Evolutionary conservation across 2,329 filamentous ascomycete genomes (phyloP), one percentile per base, ranked within the genome.

Genomic region (Alternaria rosae): DNA sequence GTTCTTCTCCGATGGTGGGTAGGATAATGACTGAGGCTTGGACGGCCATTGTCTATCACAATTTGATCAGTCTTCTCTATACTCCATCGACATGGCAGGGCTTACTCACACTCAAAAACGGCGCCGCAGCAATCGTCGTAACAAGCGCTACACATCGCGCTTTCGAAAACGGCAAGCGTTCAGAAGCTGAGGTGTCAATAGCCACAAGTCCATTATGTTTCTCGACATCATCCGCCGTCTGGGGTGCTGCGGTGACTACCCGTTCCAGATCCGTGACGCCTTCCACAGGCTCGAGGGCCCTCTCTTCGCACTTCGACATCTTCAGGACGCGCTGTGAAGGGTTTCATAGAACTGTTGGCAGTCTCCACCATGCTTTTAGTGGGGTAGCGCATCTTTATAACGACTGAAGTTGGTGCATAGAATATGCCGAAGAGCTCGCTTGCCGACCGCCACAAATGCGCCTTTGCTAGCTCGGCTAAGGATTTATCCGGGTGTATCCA

Each of bases 11-110:
- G 32, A 90, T 89, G n/a, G 83, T 85, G 0, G 88, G 88, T 15
- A 90, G 79, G 52, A 89, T 85, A 62, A 90, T 89, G 60, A 90
- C 86, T 5, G 87, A 84, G 2, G 85, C 81, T 71, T 89, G 87
- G 4, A 84, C 82, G 2, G 85, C 86, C 50, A 89, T 79, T 3
- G 84, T 88, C 86, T 79, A n/a, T 6, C 20, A 3, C n/a, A 38
- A 11, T 0, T 12, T 3, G 4, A 2, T 44, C 12, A 23, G n/a
- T 13, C 4, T n/a, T 1, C 20, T 28, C 15, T 42, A 11, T 10
- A 9, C 11, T 32, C 11, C 13, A 10, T 9, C 3, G 13, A 25
- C 3, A 10, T 6, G 0, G 3, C n/a, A 10, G 11, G 12, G 6
- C 10, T 11, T 12, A 17, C 76, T 51, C 54, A 78, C 76, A 64